phyloP scores from a whole-genome alignment of 1,139 yeast species.

The Arxiozyma slooffiae region DNA sequence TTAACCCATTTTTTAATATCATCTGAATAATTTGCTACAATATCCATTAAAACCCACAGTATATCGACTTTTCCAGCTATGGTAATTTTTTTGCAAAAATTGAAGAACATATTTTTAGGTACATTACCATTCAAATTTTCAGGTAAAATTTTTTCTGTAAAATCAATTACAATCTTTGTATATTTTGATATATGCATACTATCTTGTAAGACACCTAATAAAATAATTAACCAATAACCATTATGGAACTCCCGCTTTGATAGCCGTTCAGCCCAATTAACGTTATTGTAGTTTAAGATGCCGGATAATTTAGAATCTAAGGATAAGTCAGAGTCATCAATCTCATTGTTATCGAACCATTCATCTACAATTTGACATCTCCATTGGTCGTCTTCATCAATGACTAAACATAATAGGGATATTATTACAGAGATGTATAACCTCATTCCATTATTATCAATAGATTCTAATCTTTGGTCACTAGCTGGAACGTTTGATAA shows the following conservation, averaged over 20 bases:
- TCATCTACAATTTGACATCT: slow-evolving; percentile 29
- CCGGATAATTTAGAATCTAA: slow-evolving; percentile 33
- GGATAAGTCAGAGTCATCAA: slow-evolving; percentile 18
- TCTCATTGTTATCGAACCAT: slow-evolving; percentile 19
- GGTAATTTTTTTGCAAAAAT: slow-evolving; percentile 23
- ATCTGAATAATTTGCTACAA: slow-evolving; percentile 22
- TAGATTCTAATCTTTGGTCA: slow-evolving; percentile 29
- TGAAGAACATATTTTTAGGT: slow-evolving; percentile 5
- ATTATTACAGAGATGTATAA: slow-evolving; percentile 21
- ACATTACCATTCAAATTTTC: slow-evolving; percentile 9
- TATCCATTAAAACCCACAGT: slow-evolving; percentile 25
- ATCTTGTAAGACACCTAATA: slow-evolving; percentile 56
- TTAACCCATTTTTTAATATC: slow-evolving; percentile 25
- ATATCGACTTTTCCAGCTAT: slow-evolving; percentile 21
- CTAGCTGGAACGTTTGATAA: slow-evolving; percentile 22
- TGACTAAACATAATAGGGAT: slow-evolving; percentile 19
- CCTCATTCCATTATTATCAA: slow-evolving; percentile 18
- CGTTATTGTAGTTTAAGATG: slow-evolving; percentile 50
- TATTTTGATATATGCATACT: slow-evolving; percentile 26
- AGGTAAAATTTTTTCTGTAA: slow-evolving; percentile 22
- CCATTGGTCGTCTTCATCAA: slow-evolving; percentile 28
- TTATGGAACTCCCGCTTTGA: slow-evolving; percentile 68
- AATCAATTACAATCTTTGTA: slow-evolving; percentile 16
- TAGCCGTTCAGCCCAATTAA: slow-evolving; percentile 69
- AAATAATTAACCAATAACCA: slow-evolving; percentile 75